Evolutionary conservation across 2,329 filamentous ascomycete genomes (phyloP).

Genomic region (Dendryphion nanum): DNA sequence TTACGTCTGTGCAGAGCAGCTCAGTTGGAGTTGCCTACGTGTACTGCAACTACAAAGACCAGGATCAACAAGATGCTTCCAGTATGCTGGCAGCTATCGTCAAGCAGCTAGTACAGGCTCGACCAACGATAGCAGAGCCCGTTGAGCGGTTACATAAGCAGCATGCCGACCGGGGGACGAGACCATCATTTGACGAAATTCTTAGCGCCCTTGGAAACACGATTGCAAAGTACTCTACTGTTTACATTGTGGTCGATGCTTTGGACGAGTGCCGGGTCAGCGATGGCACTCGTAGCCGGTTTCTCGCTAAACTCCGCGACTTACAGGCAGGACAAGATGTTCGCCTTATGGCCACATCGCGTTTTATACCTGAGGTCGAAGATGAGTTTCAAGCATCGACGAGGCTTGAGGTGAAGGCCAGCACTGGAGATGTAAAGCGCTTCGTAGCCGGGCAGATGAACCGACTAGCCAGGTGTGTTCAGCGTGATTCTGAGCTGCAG

Average conservation of each 20-base stretch:
- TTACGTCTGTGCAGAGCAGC: constrained; percentile 4
- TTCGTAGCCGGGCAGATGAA: constrained; percentile 12
- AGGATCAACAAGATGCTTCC: constrained; percentile 19
- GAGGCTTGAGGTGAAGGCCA: constrained; percentile 14
- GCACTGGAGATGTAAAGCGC: constrained; percentile 11
- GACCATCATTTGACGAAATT: constrained; percentile 19
- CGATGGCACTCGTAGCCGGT: constrained; percentile 9
- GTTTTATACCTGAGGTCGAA: constrained; percentile 11
- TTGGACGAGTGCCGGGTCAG: constrained; percentile 28
- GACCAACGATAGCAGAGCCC: constrained; percentile 10
- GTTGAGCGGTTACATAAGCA: constrained; percentile 21
- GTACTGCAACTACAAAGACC: constrained; percentile 32
- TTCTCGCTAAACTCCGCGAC: constrained; percentile 10
- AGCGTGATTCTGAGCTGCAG: constrained; percentile 4
- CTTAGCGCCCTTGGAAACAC: constrained; percentile 13
- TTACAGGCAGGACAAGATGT: constrained; percentile 9
- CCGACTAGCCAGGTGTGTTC: constrained; percentile 11
- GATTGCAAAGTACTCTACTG: constrained; percentile 13
- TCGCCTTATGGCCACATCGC: constrained; percentile 14
- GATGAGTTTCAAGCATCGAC: constrained; percentile 7
- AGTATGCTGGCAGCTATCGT: constrained; percentile 28
- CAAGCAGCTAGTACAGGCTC: constrained; percentile 32
- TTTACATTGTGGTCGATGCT: constrained; percentile 31
- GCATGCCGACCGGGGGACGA: constrained; percentile 15
- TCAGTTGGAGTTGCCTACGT: constrained; percentile 27